Percentiles rank a stretch among this genome's conserved stretches.
Evolutionary conservation across 2,329 filamentous ascomycete genomes (phyloP).

Genomic region (Diaporthe nobilis): DNA sequence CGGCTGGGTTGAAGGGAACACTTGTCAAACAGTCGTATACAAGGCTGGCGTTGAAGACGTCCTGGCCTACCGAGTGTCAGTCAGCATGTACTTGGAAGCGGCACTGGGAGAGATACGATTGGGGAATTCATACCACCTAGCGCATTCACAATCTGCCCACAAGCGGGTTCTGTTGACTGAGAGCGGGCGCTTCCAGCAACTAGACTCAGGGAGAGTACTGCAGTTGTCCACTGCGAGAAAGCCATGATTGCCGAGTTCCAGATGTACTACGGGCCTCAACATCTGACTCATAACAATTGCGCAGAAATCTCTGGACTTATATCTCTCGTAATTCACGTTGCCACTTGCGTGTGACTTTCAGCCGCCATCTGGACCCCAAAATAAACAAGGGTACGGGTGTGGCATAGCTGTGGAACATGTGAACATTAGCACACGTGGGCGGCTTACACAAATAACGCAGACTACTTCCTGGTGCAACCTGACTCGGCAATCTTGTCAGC

Average conservation of each 20-base stretch:
- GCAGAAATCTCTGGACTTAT: neutral
- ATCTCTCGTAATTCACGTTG: neutral
- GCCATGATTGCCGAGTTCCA: neutral
- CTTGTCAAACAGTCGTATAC: neutral
- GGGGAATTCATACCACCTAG: neutral
- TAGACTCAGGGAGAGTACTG: neutral
- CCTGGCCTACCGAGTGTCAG: neutral
- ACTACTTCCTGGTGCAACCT: neutral
- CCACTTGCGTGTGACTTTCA: neutral
- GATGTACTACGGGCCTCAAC: neutral
- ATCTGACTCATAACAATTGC: too few species aligned
- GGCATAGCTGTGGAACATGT: neutral
- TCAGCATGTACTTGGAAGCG: neutral
- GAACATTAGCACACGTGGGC: neutral
- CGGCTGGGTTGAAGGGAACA: neutral
- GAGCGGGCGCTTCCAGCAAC: neutral
- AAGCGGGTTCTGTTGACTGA: slow-evolving; percentile 10
- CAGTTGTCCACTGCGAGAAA: neutral
- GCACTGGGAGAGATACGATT: accelerated
- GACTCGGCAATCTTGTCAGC: neutral
- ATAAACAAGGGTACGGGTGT: neutral
- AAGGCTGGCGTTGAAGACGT: slow-evolving; percentile 11
- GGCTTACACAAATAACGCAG: neutral
- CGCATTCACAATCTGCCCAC: slow-evolving; percentile 6
- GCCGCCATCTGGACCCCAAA: slow-evolving; percentile 3